Conservation (phyloP, 495 filamentous ascomycete genomes). For the Pyrenopolyporus hunteri region DNA sequence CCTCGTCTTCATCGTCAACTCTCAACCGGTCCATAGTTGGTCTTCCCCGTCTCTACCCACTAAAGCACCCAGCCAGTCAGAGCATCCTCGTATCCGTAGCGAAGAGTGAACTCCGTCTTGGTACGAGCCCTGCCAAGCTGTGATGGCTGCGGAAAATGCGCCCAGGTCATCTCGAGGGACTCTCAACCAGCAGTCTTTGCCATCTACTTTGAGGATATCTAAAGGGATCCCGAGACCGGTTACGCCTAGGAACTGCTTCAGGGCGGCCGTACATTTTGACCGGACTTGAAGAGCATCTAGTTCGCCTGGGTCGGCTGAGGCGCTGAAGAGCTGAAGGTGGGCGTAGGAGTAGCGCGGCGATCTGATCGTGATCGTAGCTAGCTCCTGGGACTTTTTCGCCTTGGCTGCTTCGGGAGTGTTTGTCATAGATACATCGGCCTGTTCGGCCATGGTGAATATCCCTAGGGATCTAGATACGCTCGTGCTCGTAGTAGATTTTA, state of each 20-base stretch:
- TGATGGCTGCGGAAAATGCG: constrained; percentile 64
- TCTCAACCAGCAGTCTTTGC: constrained; percentile 70
- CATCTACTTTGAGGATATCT: constrained; percentile 75
- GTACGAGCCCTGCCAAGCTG: constrained; percentile 69
- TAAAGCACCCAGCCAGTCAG: constrained; percentile 54
- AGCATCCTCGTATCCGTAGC: constrained; percentile 48
- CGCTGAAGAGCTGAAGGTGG: constrained; percentile 45
- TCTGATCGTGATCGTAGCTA: constrained; percentile 46
- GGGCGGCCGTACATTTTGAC: constrained; percentile 71
- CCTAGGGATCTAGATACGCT: no score
- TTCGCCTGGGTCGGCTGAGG: constrained; percentile 9
- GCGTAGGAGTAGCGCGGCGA: constrained; percentile 49
- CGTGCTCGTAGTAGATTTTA: no score
- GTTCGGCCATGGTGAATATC: constrained; percentile 30
- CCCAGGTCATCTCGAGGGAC: constrained; percentile 71
- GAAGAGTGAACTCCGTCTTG: constrained; percentile 46
- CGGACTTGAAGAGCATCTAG: constrained; percentile 78
- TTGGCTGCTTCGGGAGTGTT: constrained; percentile 12
- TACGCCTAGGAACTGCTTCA: constrained; percentile 80
- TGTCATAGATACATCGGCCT: constrained; percentile 23
- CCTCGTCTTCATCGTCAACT: background rate
- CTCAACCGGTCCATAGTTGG: constrained; percentile 46
- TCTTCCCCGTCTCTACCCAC: constrained; percentile 47
- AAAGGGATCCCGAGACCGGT: constrained; percentile 77
- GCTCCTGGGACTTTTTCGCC: constrained; percentile 41